Evolutionary conservation across 495 filamentous ascomycete genomes (phyloP), one percentile per base, ranked within the genome.

Genomic region (Lasiosphaeris hirsuta): DNA sequence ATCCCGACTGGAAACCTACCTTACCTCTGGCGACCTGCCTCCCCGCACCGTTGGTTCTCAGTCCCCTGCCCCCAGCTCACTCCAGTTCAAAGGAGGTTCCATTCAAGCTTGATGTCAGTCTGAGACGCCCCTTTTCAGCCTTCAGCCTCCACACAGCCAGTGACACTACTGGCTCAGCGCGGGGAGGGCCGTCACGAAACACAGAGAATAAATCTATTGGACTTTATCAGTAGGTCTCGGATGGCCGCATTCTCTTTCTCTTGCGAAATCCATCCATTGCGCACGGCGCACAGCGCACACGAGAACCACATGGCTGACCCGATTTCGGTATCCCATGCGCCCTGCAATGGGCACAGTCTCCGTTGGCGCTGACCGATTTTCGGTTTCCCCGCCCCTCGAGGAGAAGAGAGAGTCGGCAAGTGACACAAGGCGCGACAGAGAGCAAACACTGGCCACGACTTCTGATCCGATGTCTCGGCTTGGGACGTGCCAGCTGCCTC

Each of bases 111-210:
- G 14, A 7, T 17, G 40, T 19, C 23, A 30, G 23, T 55, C 43
- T 38, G 42, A 46, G 53, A 55, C 53, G 2, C 23, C 41, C 14
- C 41, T n/a, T 55, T 34, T 38, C 41, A 46, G 40, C 42, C 42
- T 14, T 42, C 30, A 34, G 10, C 53, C 7, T 55, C 15, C 43
- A 15, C 33, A 19, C 42, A 10, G 37, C 11, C n/a, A 15, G 23
- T 30, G 23, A 30, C 5, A 30, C 23, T 5, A 30, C 23, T 2
- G 23, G 23, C 18, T 33, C 30, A 30, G 50, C 7, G 38, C 51
- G 51, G 37, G 43, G 51, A 54, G 33, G 49, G 13, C 49, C 37
- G 37, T 30, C 39, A 41, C 42, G 42, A 46, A 51, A 40, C 49
- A 51, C 49, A 51, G 39, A 17, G 19, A 14, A 34, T 39, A 51